Conservation (phyloP, 306 rosid genomes). For the Casuarina equisetifolia region DNA sequence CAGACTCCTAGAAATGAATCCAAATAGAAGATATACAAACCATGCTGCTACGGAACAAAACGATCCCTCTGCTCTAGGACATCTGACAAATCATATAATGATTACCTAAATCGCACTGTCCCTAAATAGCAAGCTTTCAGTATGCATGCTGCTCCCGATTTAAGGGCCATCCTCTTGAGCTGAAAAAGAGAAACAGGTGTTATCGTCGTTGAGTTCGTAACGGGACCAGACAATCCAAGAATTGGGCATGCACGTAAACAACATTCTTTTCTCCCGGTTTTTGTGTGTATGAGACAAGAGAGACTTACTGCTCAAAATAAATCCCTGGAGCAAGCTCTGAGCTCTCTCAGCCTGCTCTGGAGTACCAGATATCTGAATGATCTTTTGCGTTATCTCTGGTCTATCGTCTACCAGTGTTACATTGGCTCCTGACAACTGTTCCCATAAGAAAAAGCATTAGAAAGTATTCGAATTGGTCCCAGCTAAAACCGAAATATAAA, state of each 20-base stretch:
- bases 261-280: background rate
- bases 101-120: conserved; percentile 16
- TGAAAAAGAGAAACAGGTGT: conserved; percentile 30
- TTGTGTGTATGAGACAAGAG: conserved; percentile 9
- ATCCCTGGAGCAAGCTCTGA: conserved; percentile 97
- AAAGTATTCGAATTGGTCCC: background rate
- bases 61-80: conserved; percentile 27
- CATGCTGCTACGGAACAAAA: conserved; percentile 25
- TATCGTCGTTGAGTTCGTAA: conserved; percentile 17
- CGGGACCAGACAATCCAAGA: conserved; percentile 10
- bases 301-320: conserved; percentile 89
- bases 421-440: conserved; percentile 93
- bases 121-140: conserved; percentile 24
- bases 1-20: conserved; percentile 26
- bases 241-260: conserved; percentile 7
- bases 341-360: conserved; percentile 98
- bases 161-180: conserved; percentile 98
- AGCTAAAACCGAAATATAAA: conserved; percentile 10
- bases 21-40: conserved; percentile 21
- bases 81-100: background rate
- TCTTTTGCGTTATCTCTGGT: conserved; percentile 72
- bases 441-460: conserved; percentile 23
- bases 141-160: conserved; percentile 16
- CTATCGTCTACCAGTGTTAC: conserved; percentile 86
- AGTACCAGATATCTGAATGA: conserved; percentile 86